Percentiles rank a stretch among this genome's conserved stretches.
phyloP scores from a whole-genome alignment of 306 rosid species.

The Malus sylvestris region DNA sequence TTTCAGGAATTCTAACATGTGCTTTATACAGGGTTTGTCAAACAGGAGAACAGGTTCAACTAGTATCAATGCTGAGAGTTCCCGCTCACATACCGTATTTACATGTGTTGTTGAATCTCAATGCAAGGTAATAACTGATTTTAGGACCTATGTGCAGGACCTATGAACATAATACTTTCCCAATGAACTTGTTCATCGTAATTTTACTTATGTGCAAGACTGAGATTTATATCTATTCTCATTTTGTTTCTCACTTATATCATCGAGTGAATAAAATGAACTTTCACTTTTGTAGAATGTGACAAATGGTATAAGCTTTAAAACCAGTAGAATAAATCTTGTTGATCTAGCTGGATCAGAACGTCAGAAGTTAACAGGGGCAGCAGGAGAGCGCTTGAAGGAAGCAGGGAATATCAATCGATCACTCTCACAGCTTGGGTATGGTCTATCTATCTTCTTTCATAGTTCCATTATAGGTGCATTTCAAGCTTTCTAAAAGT shows the following conservation, averaged over 20 bases:
- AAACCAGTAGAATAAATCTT: conserved; percentile 95
- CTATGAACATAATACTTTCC: background rate
- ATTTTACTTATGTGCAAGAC: background rate
- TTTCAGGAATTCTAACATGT: conserved; percentile 9
- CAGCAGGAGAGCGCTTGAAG: conserved; percentile 97
- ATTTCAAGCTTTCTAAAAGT: background rate
- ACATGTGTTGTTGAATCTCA: conserved; percentile 93
- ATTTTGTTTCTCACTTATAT: background rate
- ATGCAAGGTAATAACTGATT: conserved; percentile 57
- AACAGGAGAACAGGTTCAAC: conserved; percentile 96
- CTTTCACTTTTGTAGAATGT: conserved; percentile 47
- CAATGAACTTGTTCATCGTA: background rate
- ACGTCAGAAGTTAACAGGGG: conserved; percentile 83
- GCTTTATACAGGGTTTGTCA: conserved; percentile 69
- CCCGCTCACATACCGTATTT: conserved; percentile 98
- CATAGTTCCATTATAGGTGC: background rate
- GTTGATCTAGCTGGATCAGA: conserved; percentile 99
- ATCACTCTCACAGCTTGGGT: conserved; percentile 99
- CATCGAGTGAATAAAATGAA: conserved; percentile 16
- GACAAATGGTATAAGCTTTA: conserved; percentile 71
- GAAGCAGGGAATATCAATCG: conserved; percentile 98
- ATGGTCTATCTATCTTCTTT: conserved; percentile 20
- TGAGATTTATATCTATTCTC: background rate
- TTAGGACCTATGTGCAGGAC: background rate
- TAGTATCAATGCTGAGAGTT: conserved; percentile 94